These are phyloP conservation scores for Raffaelea ambrosiae DNA, from an alignment of 2,329 filamentous ascomycete genomes.

Conservation along the genomic window DNA sequence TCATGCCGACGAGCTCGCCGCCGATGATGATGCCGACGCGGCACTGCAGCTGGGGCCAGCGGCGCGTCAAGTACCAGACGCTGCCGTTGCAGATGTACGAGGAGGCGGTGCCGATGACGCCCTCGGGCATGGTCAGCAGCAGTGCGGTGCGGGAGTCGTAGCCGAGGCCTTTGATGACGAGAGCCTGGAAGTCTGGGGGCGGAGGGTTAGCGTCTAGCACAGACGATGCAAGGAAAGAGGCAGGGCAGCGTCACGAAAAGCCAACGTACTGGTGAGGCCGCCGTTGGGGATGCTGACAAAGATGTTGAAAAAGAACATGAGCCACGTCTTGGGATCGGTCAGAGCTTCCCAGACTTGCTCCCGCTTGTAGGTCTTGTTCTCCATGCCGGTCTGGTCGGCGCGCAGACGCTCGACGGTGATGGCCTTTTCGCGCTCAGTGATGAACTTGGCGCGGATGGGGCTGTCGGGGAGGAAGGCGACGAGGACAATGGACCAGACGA, in stretches of 20 bases:
- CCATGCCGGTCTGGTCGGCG: slow-evolving; percentile 25
- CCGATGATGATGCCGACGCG: slow-evolving; percentile 40
- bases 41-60: slow-evolving; percentile 18
- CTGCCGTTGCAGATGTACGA: background rate
- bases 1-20: slow-evolving; percentile 34
- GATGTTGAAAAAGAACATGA: slow-evolving; percentile 12
- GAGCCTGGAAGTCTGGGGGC: background rate
- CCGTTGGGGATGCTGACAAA: background rate
- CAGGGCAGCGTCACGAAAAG: background rate
- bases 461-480: slow-evolving; percentile 14
- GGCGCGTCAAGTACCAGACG: background rate
- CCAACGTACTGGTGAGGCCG: background rate
- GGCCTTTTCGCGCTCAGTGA: slow-evolving; percentile 18
- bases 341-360: slow-evolving; percentile 6
- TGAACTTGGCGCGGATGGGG: slow-evolving; percentile 27
- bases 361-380: slow-evolving; percentile 5
- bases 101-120: background rate
- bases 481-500: background rate
- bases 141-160: slow-evolving; percentile 36
- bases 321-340: slow-evolving; percentile 11
- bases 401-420: slow-evolving; percentile 22
- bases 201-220: background rate
- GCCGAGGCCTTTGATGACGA: slow-evolving; percentile 15
- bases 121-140: slow-evolving; percentile 40
- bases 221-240: background rate